phyloP scores from a whole-genome alignment of 73 alveolate species.

The Paramecium caudatum region DNA sequence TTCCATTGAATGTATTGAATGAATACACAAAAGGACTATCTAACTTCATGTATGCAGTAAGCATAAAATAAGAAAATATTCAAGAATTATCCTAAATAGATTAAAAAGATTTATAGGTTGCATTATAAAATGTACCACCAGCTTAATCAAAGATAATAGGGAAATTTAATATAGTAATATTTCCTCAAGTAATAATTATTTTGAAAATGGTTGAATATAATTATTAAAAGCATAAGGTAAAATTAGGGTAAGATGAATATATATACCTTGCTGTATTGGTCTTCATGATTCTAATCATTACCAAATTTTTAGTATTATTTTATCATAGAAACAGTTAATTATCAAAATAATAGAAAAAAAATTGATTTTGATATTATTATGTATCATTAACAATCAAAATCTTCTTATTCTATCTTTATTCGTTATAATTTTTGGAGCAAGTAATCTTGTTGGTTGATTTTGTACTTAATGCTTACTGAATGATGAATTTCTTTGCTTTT shows the following conservation, averaged over 20 bases:
- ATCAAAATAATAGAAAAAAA: no score
- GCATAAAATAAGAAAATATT: slow-evolving; percentile 4
- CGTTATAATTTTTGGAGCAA: slow-evolving; percentile 4
- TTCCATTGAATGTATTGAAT: background rate
- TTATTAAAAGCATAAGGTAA: background rate
- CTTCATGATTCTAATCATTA: background rate
- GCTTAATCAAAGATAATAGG: slow-evolving; percentile 49
- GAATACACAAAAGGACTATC: slow-evolving; percentile 8
- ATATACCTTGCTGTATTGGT: background rate
- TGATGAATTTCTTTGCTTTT: background rate
- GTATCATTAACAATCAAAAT: no score
- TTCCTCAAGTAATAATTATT: slow-evolving; percentile 19
- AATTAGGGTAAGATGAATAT: background rate
- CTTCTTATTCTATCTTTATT: slow-evolving; percentile 6
- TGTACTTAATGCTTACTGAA: background rate
- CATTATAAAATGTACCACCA: slow-evolving; percentile 5
- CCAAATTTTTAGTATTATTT: background rate
- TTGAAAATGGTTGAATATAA: slow-evolving; percentile 2
- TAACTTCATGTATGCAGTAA: slow-evolving; percentile 17
- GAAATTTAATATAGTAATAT: background rate
- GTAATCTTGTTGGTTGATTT: background rate
- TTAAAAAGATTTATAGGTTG: background rate
- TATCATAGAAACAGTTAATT: slow-evolving; percentile 19
- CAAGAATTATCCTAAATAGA: slow-evolving; percentile 3
- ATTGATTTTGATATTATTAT: no score